Evolutionary conservation across 306 rosid genomes (phyloP).

Genomic region (Lotus japonicus): DNA sequence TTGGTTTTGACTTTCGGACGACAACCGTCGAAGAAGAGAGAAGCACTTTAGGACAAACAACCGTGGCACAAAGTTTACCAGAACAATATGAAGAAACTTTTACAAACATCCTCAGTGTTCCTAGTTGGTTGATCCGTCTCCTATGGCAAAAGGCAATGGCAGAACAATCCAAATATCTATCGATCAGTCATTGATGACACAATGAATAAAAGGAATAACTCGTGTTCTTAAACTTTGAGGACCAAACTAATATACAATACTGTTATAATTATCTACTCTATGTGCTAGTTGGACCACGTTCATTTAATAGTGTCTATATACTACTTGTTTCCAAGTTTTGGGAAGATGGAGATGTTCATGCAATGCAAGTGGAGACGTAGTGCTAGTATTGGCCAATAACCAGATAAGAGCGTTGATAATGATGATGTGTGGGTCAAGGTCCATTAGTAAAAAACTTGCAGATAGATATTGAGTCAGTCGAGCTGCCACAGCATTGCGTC

Average conservation of each 20-base stretch:
- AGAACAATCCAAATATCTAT: background rate
- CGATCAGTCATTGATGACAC: background rate
- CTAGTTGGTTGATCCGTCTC: background rate
- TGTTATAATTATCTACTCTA: background rate
- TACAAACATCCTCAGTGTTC: background rate
- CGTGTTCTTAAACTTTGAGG: background rate
- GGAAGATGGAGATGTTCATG: background rate
- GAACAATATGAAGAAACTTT: background rate
- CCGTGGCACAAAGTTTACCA: background rate
- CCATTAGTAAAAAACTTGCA: no score
- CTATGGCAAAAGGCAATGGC: background rate
- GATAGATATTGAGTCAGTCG: no score
- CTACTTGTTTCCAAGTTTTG: background rate
- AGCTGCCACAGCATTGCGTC: no score
- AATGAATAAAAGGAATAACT: background rate
- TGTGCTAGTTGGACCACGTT: background rate
- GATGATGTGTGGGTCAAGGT: background rate
- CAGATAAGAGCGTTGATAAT: background rate
- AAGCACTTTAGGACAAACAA: background rate
- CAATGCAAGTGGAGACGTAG: background rate
- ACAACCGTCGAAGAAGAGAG: slow-evolving; percentile 17
- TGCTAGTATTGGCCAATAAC: background rate
- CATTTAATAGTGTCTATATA: background rate
- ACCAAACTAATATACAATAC: background rate
- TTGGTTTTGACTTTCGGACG: slow-evolving; percentile 23